A percentile compares a stretch with the other conserved stretches of the same genome.
These are phyloP conservation scores for Xerocomellus intermedius DNA, from an alignment of 768 basidiomycete species.

Conservation along the genomic window DNA sequence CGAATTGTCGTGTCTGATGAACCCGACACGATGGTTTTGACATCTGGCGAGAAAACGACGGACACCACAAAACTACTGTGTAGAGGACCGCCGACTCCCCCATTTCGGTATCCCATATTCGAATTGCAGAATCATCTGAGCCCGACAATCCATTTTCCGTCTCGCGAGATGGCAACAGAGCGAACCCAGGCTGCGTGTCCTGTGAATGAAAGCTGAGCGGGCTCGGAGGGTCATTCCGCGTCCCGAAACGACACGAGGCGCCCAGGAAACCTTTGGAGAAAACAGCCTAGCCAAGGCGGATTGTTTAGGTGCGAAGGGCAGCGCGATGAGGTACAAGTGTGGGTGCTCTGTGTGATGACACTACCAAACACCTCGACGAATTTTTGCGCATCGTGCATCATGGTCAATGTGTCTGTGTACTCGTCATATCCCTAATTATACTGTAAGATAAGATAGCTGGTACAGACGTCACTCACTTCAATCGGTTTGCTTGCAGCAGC, in stretches of 20 bases:
- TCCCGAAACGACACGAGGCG: not conserved
- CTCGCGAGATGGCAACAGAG: not conserved
- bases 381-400: not conserved
- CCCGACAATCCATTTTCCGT: not conserved
- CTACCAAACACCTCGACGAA: not conserved
- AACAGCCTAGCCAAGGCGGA: not conserved
- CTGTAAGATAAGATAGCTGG: not conserved
- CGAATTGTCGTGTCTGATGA: not conserved
- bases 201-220: not conserved
- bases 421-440: not conserved
- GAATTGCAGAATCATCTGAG: not conserved
- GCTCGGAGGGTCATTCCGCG: not conserved
- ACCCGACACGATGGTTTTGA: not conserved
- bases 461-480: not conserved
- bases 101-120: not conserved
- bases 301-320: not conserved
- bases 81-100: not conserved
- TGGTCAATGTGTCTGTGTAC: not conserved
- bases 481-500: not conserved
- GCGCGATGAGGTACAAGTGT: not conserved
- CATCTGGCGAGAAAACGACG: not conserved
- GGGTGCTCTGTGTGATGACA: not conserved
- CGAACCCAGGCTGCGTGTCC: not conserved
- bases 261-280: not conserved
- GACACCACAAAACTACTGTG: not conserved